These are phyloP conservation scores for Trichomonas tenax DNA, from an alignment of 208 protist species.

Conservation along the genomic window DNA sequence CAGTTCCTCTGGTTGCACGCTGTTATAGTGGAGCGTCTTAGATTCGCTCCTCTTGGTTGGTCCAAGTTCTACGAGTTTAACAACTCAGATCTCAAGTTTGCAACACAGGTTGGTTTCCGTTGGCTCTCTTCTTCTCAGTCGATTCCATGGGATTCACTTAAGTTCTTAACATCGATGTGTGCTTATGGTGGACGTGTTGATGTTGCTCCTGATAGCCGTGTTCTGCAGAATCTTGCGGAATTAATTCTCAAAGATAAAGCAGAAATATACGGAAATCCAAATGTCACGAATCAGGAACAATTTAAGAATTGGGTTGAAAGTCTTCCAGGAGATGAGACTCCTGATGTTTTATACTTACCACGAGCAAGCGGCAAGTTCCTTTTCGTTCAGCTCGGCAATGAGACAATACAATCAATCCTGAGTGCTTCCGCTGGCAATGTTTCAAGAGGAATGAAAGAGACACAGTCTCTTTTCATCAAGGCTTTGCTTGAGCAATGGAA, in stretches of 20 bases:
- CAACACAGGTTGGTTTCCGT: constrained; percentile 59
- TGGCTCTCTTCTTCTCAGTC: background rate
- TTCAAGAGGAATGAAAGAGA: background rate
- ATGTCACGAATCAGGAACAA: background rate
- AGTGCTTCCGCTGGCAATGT: background rate
- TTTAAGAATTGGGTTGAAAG: background rate
- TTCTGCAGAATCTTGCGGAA: background rate
- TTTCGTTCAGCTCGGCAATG: background rate
- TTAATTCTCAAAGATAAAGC: background rate
- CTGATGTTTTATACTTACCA: background rate
- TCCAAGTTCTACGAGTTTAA: constrained; percentile 90
- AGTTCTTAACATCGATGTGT: background rate
- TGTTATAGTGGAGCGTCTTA: constrained; percentile 30
- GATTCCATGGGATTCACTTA: background rate
- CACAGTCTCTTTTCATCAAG: background rate
- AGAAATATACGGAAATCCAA: background rate
- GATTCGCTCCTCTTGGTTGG: constrained; percentile 66
- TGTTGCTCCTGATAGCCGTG: background rate
- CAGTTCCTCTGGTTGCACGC: constrained; percentile 17
- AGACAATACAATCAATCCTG: background rate
- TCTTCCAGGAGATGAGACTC: background rate
- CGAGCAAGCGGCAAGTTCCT: background rate
- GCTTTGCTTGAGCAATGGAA: background rate
- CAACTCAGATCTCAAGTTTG: constrained; percentile 75
- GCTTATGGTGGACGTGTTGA: constrained; percentile 13